Conservation (phyloP, 2,329 filamentous ascomycete species). For the Cadophora gregata region DNA sequence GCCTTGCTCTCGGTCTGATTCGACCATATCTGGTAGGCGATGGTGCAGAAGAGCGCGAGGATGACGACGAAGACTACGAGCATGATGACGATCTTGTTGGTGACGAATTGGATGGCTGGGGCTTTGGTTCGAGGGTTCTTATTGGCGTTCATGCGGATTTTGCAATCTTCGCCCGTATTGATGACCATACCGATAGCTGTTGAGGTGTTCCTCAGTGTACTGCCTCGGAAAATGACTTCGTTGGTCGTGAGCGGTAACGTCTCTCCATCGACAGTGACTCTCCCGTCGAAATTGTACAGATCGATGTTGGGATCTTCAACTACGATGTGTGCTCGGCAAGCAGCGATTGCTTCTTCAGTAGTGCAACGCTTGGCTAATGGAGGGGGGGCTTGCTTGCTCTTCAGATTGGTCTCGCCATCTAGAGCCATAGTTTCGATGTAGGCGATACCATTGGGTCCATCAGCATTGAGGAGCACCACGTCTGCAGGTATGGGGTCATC, state of each 20-base stretch:
- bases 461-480: slow-evolving; percentile 76
- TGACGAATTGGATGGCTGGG: slow-evolving; percentile 77
- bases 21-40: slow-evolving; percentile 81
- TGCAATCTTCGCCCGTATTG: slow-evolving; percentile 92
- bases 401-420: slow-evolving; percentile 83
- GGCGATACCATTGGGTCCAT: slow-evolving; percentile 78
- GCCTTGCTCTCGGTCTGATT: slow-evolving; percentile 63
- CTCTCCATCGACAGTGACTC: slow-evolving; percentile 62
- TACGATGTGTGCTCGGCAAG: slow-evolving; percentile 66
- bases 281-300: slow-evolving; percentile 78
- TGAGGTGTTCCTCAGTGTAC: slow-evolving; percentile 76
- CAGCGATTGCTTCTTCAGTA: slow-evolving; percentile 59
- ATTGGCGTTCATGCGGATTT: slow-evolving; percentile 96
- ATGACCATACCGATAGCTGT: slow-evolving; percentile 80
- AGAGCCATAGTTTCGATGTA: slow-evolving; percentile 87
- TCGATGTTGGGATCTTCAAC: slow-evolving; percentile 80
- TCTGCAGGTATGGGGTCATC: slow-evolving; percentile 87
- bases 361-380: slow-evolving; percentile 66
- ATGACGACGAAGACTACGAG: slow-evolving; percentile 80
- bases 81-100: slow-evolving; percentile 85
- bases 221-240: slow-evolving; percentile 86
- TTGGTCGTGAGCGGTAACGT: slow-evolving; percentile 76
- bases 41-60: slow-evolving; percentile 72
- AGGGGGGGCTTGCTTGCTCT: slow-evolving; percentile 72
- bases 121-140: slow-evolving; percentile 88